Evolutionary conservation across 139 green algal species (phyloP).

Genomic region (Chlorella ohadii): DNA sequence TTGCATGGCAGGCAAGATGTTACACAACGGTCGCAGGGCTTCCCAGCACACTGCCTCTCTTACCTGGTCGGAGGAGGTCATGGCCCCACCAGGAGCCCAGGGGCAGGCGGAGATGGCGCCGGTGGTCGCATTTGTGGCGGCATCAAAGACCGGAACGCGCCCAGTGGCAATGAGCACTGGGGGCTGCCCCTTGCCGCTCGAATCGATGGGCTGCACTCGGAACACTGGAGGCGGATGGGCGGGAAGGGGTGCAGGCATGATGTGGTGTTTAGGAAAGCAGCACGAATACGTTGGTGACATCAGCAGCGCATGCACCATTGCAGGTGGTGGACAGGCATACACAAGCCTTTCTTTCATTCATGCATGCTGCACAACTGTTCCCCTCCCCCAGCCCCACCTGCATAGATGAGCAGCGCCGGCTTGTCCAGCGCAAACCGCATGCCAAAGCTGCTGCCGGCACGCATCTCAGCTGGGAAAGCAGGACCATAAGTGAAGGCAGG

Average conservation of each 20-base stretch:
- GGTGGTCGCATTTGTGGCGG: slow-evolving; percentile 4
- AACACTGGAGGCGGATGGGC: slow-evolving; percentile 4
- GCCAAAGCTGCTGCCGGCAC: slow-evolving; percentile 9
- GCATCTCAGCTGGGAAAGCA: slow-evolving; percentile 20
- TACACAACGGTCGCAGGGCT: no score
- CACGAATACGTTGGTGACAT: no score
- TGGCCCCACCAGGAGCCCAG: slow-evolving; percentile 16
- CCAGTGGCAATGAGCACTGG: slow-evolving; percentile 41
- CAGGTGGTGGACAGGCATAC: background rate
- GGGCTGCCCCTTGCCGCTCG: slow-evolving; percentile 5
- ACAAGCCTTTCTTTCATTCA: no score
- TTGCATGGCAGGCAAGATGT: no score
- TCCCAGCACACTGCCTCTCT: no score
- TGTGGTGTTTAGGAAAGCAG: no score
- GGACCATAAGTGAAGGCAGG: slow-evolving; percentile 30
- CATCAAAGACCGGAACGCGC: slow-evolving; percentile 39
- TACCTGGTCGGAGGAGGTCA: slow-evolving; percentile 14
- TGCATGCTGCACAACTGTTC: no score
- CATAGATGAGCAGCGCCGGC: slow-evolving; percentile 42
- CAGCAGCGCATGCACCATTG: no score
- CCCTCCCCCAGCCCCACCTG: background rate
- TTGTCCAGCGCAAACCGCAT: slow-evolving; percentile 39
- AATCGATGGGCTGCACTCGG: slow-evolving; percentile 23
- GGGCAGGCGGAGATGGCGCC: background rate
- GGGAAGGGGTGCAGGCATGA: background rate